These are phyloP conservation scores for Mortierella sp. DNA, from an alignment of 371 early-diverging fungal genomes.

Conservation along the genomic window DNA sequence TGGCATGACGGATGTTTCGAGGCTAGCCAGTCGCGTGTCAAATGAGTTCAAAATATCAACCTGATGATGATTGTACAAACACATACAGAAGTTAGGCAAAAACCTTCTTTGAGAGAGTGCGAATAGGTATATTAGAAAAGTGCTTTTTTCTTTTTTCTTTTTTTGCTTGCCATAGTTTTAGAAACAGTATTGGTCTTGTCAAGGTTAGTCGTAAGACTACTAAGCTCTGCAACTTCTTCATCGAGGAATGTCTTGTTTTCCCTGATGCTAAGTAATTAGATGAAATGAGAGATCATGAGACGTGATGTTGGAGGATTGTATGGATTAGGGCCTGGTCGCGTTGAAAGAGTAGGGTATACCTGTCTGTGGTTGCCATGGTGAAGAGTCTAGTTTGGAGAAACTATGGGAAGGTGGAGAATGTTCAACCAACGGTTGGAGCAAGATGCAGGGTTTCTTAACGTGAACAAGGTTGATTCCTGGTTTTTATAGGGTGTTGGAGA, in stretches of 20 bases:
- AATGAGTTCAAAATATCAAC: conserved; percentile 82
- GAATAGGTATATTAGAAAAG: neutral
- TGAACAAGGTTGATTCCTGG: neutral
- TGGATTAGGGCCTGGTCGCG: neutral
- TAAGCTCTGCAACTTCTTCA: conserved; percentile 57
- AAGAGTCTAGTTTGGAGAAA: neutral
- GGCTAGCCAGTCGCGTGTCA: conserved; percentile 82
- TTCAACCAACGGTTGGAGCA: neutral
- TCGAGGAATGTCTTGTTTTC: conserved; percentile 56
- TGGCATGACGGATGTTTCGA: conserved; percentile 88
- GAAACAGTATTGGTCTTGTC: conserved; percentile 54
- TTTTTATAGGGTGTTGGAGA: neutral
- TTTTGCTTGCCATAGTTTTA: conserved; percentile 42
- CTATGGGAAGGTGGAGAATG: neutral
- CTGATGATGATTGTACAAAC: conserved; percentile 47
- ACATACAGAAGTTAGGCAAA: neutral
- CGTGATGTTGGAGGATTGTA: neutral
- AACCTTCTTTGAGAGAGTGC: neutral
- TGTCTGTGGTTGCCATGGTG: conserved; percentile 8
- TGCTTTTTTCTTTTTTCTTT: neutral
- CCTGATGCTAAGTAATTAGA: conserved; percentile 21
- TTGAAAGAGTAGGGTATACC: conserved; percentile 1
- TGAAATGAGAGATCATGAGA: neutral
- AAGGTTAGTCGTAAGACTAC: conserved; percentile 38
- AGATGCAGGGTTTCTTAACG: neutral